Percentiles rank a stretch among this genome's conserved stretches.
Conservation (phyloP, 2,329 filamentous ascomycete species). For the Aspergillaceae sp. region DNA sequence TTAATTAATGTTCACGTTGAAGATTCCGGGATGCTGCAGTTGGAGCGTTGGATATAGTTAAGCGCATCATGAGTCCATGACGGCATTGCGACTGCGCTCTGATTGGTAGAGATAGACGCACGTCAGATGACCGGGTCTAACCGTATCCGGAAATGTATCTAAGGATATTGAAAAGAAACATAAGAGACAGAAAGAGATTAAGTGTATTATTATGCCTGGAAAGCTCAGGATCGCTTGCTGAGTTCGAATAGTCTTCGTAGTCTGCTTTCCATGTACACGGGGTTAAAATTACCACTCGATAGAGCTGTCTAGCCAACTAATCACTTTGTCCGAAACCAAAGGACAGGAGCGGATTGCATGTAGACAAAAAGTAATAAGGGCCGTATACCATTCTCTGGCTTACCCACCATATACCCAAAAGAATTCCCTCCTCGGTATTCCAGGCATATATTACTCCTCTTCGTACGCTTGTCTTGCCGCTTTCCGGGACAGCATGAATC, state of each 20-base stretch:
- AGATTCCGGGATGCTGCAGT: not conserved
- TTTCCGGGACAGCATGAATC: constrained; percentile 31
- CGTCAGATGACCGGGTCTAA: no score
- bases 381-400: no score
- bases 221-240: not conserved
- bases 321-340: not conserved
- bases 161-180: no score
- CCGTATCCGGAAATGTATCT: no score
- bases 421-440: not conserved
- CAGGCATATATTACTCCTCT: not conserved
- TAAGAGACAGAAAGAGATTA: no score
- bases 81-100: no score
- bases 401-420: no score
- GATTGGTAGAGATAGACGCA: no score
- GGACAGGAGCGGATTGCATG: not conserved
- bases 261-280: not conserved
- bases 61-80: no score
- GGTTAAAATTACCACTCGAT: not conserved
- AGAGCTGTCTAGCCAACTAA: not conserved
- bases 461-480: constrained; percentile 16
- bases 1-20: not conserved
- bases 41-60: no score
- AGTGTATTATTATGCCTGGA: not conserved
- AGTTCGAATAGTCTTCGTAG: no score
- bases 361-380: not conserved